These are phyloP conservation scores for Trichoderma guizhouense DNA, from an alignment of 2,329 filamentous ascomycete species.

Conservation along the genomic window DNA sequence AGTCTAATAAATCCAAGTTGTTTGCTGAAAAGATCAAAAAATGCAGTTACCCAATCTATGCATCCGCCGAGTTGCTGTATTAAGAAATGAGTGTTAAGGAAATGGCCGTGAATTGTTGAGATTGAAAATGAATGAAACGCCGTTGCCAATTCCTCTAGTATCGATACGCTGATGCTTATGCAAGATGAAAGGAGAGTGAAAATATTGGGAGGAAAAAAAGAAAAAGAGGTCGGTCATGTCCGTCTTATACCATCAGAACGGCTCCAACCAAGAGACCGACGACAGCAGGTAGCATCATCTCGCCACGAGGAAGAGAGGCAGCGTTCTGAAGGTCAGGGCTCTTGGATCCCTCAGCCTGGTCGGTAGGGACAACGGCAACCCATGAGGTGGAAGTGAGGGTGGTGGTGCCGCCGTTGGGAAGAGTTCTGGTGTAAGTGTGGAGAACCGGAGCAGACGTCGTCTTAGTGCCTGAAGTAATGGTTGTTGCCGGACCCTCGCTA, in stretches of 20 bases:
- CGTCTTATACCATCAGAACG: constrained; percentile 28
- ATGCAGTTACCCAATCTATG: constrained; percentile 18
- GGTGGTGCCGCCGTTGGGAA: constrained; percentile 42
- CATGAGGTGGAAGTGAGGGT: constrained; percentile 49
- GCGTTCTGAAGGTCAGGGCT: constrained; percentile 39
- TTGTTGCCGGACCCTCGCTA: constrained; percentile 11
- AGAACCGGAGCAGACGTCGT: constrained; percentile 37
- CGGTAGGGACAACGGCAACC: constrained; percentile 42
- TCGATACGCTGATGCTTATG: constrained; percentile 6
- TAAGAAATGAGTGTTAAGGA: constrained; percentile 11
- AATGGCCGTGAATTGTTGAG: constrained; percentile 13
- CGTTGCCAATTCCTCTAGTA: constrained; percentile 11
- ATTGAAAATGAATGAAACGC: constrained; percentile 9
- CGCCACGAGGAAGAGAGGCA: constrained; percentile 26
- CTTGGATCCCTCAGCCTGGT: constrained; percentile 27
- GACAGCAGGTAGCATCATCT: constrained; percentile 27
- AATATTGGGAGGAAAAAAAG: neutral
- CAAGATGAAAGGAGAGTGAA: neutral
- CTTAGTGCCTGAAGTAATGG: constrained; percentile 34
- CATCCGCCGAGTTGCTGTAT: neutral
- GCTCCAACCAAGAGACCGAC: constrained; percentile 30
- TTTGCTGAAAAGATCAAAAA: neutral
- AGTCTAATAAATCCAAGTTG: constrained; percentile 18
- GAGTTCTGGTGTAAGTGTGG: constrained; percentile 45
- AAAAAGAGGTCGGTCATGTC: neutral